phyloP scores from a whole-genome alignment of 2,329 filamentous ascomycete species.

The Penicillium verrucosum region DNA sequence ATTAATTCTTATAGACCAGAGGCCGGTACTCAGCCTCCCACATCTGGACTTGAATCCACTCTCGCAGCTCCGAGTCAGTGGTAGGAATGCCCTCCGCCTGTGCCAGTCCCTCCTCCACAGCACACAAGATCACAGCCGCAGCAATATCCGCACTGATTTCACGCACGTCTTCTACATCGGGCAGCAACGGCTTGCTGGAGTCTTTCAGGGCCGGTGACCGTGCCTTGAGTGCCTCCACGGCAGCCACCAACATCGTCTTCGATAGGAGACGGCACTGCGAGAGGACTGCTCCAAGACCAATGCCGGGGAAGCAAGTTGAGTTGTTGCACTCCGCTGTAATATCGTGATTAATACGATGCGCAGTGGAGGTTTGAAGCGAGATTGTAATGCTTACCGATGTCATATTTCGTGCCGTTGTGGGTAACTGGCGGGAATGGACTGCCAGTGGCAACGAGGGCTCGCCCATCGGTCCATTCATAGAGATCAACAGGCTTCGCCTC shows the following conservation, averaged over 20 bases:
- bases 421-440: slow-evolving; percentile 75
- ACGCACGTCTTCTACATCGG: slow-evolving; percentile 70
- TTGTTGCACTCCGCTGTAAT: slow-evolving; percentile 79
- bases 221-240: slow-evolving; percentile 68
- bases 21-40: slow-evolving; percentile 41
- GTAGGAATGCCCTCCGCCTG: slow-evolving; percentile 63
- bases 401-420: slow-evolving; percentile 52
- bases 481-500: slow-evolving; percentile 77
- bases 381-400: slow-evolving; percentile 47
- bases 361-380: not conserved
- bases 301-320: slow-evolving; percentile 78
- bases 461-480: slow-evolving; percentile 72
- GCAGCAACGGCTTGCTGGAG: slow-evolving; percentile 64
- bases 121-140: slow-evolving; percentile 67
- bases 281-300: slow-evolving; percentile 75
- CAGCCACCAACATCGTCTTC: slow-evolving; percentile 77
- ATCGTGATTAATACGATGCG: not conserved
- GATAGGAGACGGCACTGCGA: slow-evolving; percentile 65
- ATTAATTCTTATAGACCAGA: slow-evolving; percentile 16
- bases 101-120: slow-evolving; percentile 66
- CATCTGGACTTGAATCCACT: slow-evolving; percentile 44
- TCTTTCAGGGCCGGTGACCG: slow-evolving; percentile 69
- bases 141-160: slow-evolving; percentile 77
- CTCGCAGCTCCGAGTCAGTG: slow-evolving; percentile 33
- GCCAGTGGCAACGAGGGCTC: slow-evolving; percentile 76